A percentile compares a stretch with the other conserved stretches of the same genome.
Evolutionary conservation across 1,284 basidiomycete species (phyloP).

Genomic region (Gymnopus androsaceus): DNA sequence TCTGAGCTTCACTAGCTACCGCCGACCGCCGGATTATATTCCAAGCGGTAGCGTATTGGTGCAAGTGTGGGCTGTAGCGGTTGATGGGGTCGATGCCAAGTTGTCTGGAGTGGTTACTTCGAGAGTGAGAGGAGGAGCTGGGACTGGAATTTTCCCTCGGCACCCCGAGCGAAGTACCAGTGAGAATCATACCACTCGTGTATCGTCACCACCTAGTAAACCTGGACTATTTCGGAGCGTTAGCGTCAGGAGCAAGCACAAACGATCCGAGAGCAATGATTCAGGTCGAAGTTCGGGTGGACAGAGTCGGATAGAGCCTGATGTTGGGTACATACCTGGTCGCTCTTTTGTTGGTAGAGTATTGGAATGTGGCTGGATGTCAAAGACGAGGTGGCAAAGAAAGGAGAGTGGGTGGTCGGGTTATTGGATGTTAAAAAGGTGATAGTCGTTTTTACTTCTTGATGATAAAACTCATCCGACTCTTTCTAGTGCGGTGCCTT

Average conservation of each 20-base stretch:
- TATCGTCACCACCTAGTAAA: too few species aligned
- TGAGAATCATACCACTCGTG: too few species aligned
- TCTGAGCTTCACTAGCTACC: constrained; percentile 63
- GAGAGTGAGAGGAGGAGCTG: too few species aligned
- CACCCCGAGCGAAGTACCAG: constrained; percentile 19
- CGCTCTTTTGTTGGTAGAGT: constrained; percentile 81
- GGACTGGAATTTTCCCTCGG: constrained; percentile 7
- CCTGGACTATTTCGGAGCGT: too few species aligned
- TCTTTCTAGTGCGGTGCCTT: too few species aligned
- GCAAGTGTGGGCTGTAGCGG: too few species aligned
- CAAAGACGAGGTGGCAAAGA: constrained; percentile 59
- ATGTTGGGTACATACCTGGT: constrained; percentile 77
- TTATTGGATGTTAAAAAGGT: constrained; percentile 81
- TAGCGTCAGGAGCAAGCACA: too few species aligned
- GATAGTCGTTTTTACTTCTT: constrained; percentile 29
- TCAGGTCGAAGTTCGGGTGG: constrained; percentile 19
- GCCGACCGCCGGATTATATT: constrained; percentile 72
- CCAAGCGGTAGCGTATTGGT: constrained; percentile 72
- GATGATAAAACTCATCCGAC: too few species aligned
- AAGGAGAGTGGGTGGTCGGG: constrained; percentile 85
- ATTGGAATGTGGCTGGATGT: constrained; percentile 82
- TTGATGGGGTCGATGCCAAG: constrained; percentile 72
- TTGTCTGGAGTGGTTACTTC: constrained; percentile 47
- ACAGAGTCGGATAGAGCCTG: constrained; percentile 29
- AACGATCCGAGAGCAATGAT: constrained; percentile 7